Evolutionary conservation across 805 yeast species (phyloP).

Genomic region (Isabelozyma pseudorhagii): DNA sequence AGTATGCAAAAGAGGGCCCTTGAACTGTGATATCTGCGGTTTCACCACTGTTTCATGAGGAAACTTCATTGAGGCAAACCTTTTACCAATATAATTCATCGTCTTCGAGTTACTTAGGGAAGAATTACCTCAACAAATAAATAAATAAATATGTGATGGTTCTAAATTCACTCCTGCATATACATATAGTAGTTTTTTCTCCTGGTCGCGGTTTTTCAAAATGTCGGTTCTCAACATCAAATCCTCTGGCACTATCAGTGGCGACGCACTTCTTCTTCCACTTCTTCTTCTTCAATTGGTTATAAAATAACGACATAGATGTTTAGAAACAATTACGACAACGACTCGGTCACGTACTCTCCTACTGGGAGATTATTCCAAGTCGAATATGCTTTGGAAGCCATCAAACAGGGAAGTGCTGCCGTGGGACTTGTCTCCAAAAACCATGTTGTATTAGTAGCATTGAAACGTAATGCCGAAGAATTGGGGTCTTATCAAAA

Average conservation of each 20-base stretch:
- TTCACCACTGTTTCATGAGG: conserved; percentile 6
- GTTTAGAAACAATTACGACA: conserved; percentile 98
- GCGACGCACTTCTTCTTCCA: background rate
- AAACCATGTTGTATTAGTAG: conserved; percentile 86
- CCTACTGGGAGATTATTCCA: conserved; percentile 92
- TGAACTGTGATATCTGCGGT: conserved; percentile 35
- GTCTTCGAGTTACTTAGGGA: no score
- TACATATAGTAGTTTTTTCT: no score
- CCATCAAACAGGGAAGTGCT: conserved; percentile 97
- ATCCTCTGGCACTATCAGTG: background rate
- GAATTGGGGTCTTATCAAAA: conserved; percentile 96
- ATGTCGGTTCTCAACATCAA: no score
- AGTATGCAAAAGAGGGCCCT: conserved; percentile 33
- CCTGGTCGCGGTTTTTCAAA: no score
- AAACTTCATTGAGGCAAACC: no score
- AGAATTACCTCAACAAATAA: no score
- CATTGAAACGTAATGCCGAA: conserved; percentile 93
- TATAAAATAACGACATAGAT: conserved; percentile 5
- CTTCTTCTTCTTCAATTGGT: background rate
- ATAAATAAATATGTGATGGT: no score
- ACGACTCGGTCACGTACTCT: conserved; percentile 96
- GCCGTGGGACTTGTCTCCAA: conserved; percentile 91
- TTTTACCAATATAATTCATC: no score
- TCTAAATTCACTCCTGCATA: no score
- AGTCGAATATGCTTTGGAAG: conserved; percentile 86